Conservation (phyloP, 2,329 filamentous ascomycete species). For the Coniochaeta sp. region DNA sequence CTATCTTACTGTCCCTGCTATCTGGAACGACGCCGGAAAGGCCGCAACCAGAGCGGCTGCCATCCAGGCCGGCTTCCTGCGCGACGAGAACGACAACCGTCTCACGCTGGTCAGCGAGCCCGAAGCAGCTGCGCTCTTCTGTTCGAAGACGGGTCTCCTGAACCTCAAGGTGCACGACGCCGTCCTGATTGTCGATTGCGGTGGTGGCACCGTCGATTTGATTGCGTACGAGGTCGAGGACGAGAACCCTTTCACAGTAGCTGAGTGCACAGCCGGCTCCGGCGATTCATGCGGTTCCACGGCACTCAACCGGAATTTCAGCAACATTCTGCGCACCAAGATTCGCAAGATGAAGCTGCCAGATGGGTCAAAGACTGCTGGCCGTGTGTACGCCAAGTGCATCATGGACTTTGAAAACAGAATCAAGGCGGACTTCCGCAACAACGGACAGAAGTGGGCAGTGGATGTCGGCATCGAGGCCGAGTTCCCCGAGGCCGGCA, state of each 20-base stretch:
- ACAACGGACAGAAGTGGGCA: slow-evolving; percentile 98
- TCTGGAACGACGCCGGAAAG: slow-evolving; percentile 99
- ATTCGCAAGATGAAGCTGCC: slow-evolving; percentile 99
- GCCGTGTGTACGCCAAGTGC: slow-evolving; percentile 96
- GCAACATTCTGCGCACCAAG: slow-evolving; percentile 94
- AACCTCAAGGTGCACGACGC: slow-evolving; percentile 98
- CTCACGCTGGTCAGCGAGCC: slow-evolving; percentile 93
- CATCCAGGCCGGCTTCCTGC: slow-evolving; percentile 92
- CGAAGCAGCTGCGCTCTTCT: slow-evolving; percentile 95
- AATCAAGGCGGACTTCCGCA: slow-evolving; percentile 99
- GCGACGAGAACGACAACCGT: slow-evolving; percentile 96
- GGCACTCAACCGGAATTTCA: slow-evolving; percentile 94
- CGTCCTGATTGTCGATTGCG: slow-evolving; percentile 96
- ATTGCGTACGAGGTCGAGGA: slow-evolving; percentile 99
- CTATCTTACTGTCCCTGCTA: slow-evolving; percentile 96
- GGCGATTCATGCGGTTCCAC: slow-evolving; percentile 98
- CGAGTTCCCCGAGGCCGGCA: slow-evolving; percentile 93
- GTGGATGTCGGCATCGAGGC: slow-evolving; percentile 98
- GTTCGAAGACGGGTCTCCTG: slow-evolving; percentile 89
- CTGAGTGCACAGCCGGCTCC: slow-evolving; percentile 93
- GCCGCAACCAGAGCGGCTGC: slow-evolving; percentile 91
- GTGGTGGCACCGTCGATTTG: slow-evolving; percentile 96
- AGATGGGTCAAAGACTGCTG: slow-evolving; percentile 94
- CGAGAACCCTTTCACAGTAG: slow-evolving; percentile 92
- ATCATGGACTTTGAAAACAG: slow-evolving; percentile 99